These are phyloP conservation scores for Diatrype stigma DNA, from an alignment of 2,329 filamentous ascomycete genomes.

Conservation along the genomic window DNA sequence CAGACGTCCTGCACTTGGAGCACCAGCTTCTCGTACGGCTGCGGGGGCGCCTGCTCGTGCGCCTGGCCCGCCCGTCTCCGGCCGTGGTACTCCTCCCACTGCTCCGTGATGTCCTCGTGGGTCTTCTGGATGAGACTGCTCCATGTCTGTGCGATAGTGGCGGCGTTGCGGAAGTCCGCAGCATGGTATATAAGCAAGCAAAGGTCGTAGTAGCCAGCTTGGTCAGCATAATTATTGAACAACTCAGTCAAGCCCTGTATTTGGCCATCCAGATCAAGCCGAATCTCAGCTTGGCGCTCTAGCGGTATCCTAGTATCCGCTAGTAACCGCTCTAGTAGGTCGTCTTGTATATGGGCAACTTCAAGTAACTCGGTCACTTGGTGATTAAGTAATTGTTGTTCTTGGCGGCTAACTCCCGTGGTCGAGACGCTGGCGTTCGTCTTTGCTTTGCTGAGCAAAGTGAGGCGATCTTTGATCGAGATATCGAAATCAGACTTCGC, in stretches of 20 bases:
- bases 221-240: slow-evolving; percentile 89
- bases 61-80: slow-evolving; percentile 24
- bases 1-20: slow-evolving; percentile 61
- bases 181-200: slow-evolving; percentile 89
- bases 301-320: slow-evolving; percentile 65
- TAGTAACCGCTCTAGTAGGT: slow-evolving; percentile 74
- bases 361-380: slow-evolving; percentile 84
- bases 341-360: slow-evolving; percentile 91
- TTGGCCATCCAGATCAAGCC: slow-evolving; percentile 68
- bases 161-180: slow-evolving; percentile 84
- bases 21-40: slow-evolving; percentile 69
- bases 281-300: slow-evolving; percentile 60
- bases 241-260: slow-evolving; percentile 76
- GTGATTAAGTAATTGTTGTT: slow-evolving; percentile 80
- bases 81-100: slow-evolving; percentile 33
- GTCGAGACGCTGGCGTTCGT: slow-evolving; percentile 86
- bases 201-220: slow-evolving; percentile 88
- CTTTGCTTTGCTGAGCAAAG: slow-evolving; percentile 84
- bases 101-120: slow-evolving; percentile 51
- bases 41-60: slow-evolving; percentile 35
- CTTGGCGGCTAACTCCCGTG: slow-evolving; percentile 69
- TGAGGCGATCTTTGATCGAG: slow-evolving; percentile 79
- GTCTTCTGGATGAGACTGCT: slow-evolving; percentile 71
- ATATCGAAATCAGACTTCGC: slow-evolving; percentile 79
- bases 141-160: slow-evolving; percentile 84